phyloP scores from a whole-genome alignment of 192 early-diverging fungal species.

The Haplosporangium gracile region DNA sequence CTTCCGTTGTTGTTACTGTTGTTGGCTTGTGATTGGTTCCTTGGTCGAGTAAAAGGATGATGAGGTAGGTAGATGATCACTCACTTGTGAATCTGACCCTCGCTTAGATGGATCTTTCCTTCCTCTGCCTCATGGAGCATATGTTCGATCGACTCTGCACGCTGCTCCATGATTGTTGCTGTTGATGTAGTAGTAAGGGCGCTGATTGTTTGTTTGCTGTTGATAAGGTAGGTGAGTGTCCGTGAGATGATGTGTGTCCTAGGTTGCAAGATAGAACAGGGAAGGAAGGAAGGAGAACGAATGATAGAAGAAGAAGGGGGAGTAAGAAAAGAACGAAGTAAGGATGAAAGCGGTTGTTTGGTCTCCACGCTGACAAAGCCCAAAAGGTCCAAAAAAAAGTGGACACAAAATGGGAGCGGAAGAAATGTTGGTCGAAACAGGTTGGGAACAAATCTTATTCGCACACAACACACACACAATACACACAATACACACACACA shows the following conservation, averaged over 20 bases:
- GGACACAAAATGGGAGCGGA: neutral
- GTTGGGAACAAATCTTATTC: neutral
- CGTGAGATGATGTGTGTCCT: no score
- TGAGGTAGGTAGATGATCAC: constrained; percentile 7
- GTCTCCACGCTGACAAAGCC: constrained; percentile 4
- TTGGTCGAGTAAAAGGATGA: neutral
- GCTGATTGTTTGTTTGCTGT: no score
- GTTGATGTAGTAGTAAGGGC: neutral
- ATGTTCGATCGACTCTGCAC: constrained; percentile 42
- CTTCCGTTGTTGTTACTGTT: neutral
- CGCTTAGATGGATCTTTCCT: constrained; percentile 38
- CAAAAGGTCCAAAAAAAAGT: neutral
- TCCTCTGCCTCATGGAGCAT: constrained; percentile 45
- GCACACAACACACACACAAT: no score
- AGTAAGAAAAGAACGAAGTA: neutral
- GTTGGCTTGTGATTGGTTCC: no score
- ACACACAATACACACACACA: no score
- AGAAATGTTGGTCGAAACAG: neutral
- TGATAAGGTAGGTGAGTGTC: no score
- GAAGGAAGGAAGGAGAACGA: neutral
- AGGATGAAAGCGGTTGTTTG: no score
- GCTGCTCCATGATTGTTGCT: constrained; percentile 32
- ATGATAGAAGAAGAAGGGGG: neutral
- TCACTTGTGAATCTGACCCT: constrained; percentile 51
- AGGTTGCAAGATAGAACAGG: neutral